A percentile compares a stretch with the other conserved stretches of the same genome.
Conservation (phyloP, 176 grass and related monocot genomes). For the Musa acuminata region DNA sequence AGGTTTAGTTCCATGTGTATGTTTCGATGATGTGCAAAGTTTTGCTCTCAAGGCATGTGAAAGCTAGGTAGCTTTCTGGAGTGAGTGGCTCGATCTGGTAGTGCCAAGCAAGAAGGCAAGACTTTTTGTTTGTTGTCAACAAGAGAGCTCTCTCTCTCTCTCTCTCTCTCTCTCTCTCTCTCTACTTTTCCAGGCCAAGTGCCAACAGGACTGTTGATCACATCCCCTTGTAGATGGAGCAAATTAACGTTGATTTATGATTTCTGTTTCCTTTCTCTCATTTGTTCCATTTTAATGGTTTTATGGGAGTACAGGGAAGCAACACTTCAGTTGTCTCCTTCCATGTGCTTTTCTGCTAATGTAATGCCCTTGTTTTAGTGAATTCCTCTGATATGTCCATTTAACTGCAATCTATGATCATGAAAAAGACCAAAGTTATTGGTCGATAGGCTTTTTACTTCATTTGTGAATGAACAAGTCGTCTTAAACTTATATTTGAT, state of each 20-base stretch:
- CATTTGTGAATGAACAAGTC: background rate
- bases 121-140: background rate
- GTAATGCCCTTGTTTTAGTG: background rate
- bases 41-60: constrained; percentile 1
- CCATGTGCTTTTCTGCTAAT: background rate
- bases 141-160: background rate
- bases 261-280: background rate
- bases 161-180: background rate
- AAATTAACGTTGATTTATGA: background rate
- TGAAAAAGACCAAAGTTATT: background rate
- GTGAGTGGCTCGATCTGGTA: background rate
- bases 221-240: background rate
- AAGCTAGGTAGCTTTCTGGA: background rate
- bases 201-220: background rate
- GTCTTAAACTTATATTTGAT: background rate
- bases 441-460: too few relatives aligned
- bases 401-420: background rate
- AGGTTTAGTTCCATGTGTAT: background rate
- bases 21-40: constrained; percentile 8
- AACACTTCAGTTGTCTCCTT: background rate
- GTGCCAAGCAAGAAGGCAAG: background rate
- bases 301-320: background rate
- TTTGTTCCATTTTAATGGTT: background rate
- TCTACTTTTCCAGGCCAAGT: constrained; percentile 3
- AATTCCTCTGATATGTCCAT: background rate